Evolutionary conservation across 305 asterid genomes (phyloP), one percentile per base, ranked within the genome.

Genomic region (Galium porrigens): DNA sequence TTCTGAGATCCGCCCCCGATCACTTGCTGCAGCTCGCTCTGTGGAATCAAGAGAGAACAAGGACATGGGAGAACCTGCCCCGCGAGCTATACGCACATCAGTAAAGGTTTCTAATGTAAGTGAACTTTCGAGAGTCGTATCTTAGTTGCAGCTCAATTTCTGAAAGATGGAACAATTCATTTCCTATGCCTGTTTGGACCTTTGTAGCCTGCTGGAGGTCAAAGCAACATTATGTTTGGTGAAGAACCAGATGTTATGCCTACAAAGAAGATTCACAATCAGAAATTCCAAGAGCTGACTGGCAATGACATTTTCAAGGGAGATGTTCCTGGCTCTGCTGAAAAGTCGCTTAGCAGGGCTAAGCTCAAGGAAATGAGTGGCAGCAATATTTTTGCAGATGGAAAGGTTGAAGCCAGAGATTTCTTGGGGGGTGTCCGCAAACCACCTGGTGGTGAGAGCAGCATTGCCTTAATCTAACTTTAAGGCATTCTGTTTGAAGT

Each of bases 371-470:
- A 88, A 74, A 88, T 88, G 87, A 86, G 86, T 72, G 97, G 97
- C 63, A 85, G 65, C 39, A 79, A 88, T 48, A 90, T 85, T 53
- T 90, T 88, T 73, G 80, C 88, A 0, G 94, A 90, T 30, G 95
- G 85, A 15, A 85, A 86, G 75, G 78, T 78, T 46, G 77, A 86
- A 71, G 81, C 88, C n/a, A 76, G 94, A 69, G 95, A 83, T 61
- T 79, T 81, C 80, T 79, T 86, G 74, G 94, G 94, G 60, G 96
- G 96, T 6, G 94, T 88, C 57, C 87, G 95, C 56, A 74, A 88
- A 71, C 96, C 94, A 18, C 96, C 95, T 3, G 95, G 96, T 30
- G 94, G 95, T 2, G 92, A 88, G 81, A 88, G 96, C 80, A 90
- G 85, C 86, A 84, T 90, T 20, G 70, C 94, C 37, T 77, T 86